Percentiles rank a stretch among this genome's conserved stretches.
Evolutionary conservation across 106 monocot genomes (phyloP).

Genomic region (Dendrobium nobile): DNA sequence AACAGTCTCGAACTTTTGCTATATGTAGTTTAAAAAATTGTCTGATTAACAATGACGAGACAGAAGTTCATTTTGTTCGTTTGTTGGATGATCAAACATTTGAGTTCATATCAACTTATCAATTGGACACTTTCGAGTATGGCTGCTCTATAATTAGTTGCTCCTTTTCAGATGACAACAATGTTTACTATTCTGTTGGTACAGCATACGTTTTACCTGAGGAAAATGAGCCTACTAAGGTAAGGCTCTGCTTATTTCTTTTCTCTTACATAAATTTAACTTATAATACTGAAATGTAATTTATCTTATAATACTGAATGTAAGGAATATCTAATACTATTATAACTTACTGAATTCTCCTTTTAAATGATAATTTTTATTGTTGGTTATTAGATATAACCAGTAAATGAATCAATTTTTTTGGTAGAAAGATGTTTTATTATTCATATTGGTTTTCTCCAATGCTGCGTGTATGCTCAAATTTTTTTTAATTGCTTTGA

Average conservation of each 20-base stretch:
- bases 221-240: constrained; percentile 92
- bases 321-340: not conserved
- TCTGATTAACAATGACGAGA: constrained; percentile 58
- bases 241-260: constrained; percentile 12
- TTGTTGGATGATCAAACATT: constrained; percentile 94
- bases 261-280: not conserved
- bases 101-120: constrained; percentile 74
- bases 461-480: too few species aligned
- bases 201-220: constrained; percentile 98
- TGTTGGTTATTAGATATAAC: not conserved
- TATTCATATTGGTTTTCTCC: too few species aligned
- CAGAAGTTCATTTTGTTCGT: constrained; percentile 82
- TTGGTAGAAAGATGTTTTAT: too few species aligned
- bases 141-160: constrained; percentile 89
- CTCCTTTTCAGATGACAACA: constrained; percentile 80
- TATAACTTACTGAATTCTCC: not conserved
- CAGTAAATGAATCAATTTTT: not conserved
- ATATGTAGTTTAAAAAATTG: constrained; percentile 64
- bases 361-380: not conserved
- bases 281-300: not conserved
- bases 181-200: constrained; percentile 88
- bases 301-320: not conserved
- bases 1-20: constrained; percentile 84
- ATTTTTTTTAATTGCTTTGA: too few species aligned
- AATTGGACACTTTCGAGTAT: constrained; percentile 78